Base-by-base conservation (phyloP, 805 yeast species). In the Suhomyces kilbournensis region DNA sequence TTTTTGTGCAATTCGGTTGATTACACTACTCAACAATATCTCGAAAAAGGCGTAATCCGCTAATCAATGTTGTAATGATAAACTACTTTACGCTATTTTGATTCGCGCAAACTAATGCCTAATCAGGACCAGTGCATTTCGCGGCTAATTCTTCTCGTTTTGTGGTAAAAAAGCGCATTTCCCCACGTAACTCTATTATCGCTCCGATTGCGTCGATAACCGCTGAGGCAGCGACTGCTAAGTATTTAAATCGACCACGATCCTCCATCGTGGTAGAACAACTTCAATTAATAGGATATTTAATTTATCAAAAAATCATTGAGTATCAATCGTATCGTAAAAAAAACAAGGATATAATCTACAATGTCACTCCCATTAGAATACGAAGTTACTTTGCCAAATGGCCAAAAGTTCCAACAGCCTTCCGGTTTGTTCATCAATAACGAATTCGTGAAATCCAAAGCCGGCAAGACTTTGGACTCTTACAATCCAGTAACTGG, bases 361-460 rank as follows among this genome's bases (percentile, higher is more conserved):
- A 3, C 32, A 28, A 71, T 71, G 75, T 62, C 74, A 19, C 61
- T 70, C 42, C 74, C 76, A 25, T 70, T 74, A 58, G 63, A 61
- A 57, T 63, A 65, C 62, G 72, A 71, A 47, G 68, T 76, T 48
- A 70, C 76, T 28, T 68, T 75, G 58, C 85, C 86, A 19, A 76
- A 74, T 40, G 86, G 86, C 48, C 60, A 65, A 46, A 74, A 72
- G 47, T 79, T 71, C 64, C 58, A 66, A 23, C 86, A 82, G 60
- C 89, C 88, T 38, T 54, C 82, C n/a, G 90, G 89, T 6, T 70
- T 84, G 55, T 84, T 81, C 65, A 81, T 82, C 61, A 75, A 81
- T 66, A 82, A 82, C 58, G 80, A 81, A 63, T 81, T 78, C 66
- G 70, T 73, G 34, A 58, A 65, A 28, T 66, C 81, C 7, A 56